These are phyloP conservation scores for Nymphaea thermarum DNA, from an alignment of 164 flowering plant genomes.

Conservation along the genomic window DNA sequence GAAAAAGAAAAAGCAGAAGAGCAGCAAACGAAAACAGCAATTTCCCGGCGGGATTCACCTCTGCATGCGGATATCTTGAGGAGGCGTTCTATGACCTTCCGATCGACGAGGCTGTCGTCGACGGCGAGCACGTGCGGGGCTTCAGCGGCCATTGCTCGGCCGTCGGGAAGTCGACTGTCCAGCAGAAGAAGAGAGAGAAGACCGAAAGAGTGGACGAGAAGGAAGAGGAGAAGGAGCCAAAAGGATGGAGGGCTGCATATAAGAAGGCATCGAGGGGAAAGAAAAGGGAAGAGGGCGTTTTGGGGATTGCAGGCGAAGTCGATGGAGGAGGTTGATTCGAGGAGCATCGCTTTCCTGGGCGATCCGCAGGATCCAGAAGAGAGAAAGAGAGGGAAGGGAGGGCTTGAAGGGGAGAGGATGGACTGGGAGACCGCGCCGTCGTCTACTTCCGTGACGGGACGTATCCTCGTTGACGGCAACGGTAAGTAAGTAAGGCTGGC, in stretches of 20 bases:
- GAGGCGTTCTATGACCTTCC: slow-evolving; percentile 10
- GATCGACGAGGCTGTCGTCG: slow-evolving; percentile 11
- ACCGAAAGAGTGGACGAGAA: not conserved
- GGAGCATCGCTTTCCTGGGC: not conserved
- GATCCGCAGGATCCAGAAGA: not conserved
- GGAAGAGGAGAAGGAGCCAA: not conserved
- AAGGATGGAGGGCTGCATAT: not conserved
- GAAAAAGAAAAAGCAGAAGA: not conserved
- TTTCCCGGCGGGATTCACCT: slow-evolving; percentile 6
- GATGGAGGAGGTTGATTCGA: not conserved
- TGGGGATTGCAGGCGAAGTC: not conserved
- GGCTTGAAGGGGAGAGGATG: not conserved
- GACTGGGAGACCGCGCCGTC: not conserved
- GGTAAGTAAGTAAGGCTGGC: not conserved
- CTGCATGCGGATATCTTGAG: slow-evolving; percentile 8
- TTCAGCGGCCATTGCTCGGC: not conserved
- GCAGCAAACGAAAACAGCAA: not conserved
- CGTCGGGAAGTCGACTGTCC: not conserved
- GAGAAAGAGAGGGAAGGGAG: too few species aligned
- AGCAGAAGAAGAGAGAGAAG: not conserved
- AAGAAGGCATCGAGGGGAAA: not conserved
- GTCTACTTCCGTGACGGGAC: not conserved
- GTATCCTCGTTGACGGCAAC: not conserved
- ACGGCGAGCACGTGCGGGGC: slow-evolving; percentile 12
- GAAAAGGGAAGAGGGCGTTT: not conserved